A percentile compares a stretch with the other conserved stretches of the same genome.
Evolutionary conservation across 2,329 filamentous ascomycete species (phyloP).

Genomic region (Aspergillus puulaauensis): DNA sequence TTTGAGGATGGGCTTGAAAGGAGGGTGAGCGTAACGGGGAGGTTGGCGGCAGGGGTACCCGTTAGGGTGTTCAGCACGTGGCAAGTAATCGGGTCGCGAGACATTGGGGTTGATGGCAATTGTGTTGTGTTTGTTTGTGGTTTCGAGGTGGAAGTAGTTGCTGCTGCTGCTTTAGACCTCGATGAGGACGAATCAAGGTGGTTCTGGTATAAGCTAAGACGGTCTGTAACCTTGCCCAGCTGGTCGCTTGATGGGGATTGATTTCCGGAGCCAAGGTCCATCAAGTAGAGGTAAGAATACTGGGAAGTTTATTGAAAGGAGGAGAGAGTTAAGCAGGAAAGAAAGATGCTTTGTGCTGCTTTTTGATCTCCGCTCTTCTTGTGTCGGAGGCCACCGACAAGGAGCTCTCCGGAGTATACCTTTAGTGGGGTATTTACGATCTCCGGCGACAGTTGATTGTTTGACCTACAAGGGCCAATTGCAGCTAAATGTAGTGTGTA

Average conservation of each 20-base stretch:
- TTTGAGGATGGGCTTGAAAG: slow-evolving; percentile 44
- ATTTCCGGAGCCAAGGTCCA: slow-evolving; percentile 21
- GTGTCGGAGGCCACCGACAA: slow-evolving; percentile 39
- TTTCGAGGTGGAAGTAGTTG: slow-evolving; percentile 10
- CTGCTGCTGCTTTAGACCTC: slow-evolving; percentile 6
- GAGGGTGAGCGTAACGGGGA: slow-evolving; percentile 52
- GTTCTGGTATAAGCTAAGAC: slow-evolving; percentile 35
- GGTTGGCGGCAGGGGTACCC: slow-evolving; percentile 43
- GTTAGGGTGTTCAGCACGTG: slow-evolving; percentile 52
- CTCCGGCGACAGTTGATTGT: not conserved
- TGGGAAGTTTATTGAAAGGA: slow-evolving; percentile 1
- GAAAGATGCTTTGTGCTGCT: slow-evolving; percentile 3
- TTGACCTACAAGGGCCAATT: not conserved
- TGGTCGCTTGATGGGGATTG: slow-evolving; percentile 16
- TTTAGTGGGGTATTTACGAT: slow-evolving; percentile 15
- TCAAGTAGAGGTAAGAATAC: slow-evolving; percentile 16
- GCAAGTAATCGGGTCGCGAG: slow-evolving; percentile 50
- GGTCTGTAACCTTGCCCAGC: slow-evolving; percentile 28
- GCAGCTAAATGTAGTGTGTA: not conserved
- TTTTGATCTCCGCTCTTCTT: slow-evolving; percentile 22
- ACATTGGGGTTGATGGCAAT: slow-evolving; percentile 27
- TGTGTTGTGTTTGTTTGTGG: slow-evolving; percentile 10
- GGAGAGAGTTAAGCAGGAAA: not conserved
- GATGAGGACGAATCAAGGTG: slow-evolving; percentile 22
- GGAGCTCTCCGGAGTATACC: slow-evolving; percentile 23